Conservation (phyloP, 2,329 filamentous ascomycete genomes). For the Talaromyces sp. region DNA sequence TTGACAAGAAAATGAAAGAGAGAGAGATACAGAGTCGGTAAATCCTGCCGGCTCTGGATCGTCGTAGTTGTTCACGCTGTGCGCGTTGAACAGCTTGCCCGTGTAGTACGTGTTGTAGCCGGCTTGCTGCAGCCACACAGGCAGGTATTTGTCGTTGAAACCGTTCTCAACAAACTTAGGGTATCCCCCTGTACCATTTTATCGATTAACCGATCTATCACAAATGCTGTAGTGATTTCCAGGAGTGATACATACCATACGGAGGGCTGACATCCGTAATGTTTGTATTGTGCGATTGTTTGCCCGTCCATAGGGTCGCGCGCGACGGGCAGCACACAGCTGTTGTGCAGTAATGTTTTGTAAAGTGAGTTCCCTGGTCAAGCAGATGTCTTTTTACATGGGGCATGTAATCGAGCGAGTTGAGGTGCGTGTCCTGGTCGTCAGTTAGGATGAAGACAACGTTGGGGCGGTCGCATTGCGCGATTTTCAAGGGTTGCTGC, state of each 20-base stretch:
- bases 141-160: conserved; percentile 65
- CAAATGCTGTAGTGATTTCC: not conserved
- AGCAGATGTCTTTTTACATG: conserved; percentile 2
- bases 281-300: conserved; percentile 5
- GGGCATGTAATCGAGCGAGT: conserved; percentile 8
- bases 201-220: not conserved
- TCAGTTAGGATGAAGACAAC: conserved; percentile 3
- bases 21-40: conserved; percentile 45
- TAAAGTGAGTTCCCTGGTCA: conserved; percentile 5
- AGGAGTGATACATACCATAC: conserved; percentile 1
- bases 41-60: conserved; percentile 58
- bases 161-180: conserved; percentile 66
- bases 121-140: conserved; percentile 65
- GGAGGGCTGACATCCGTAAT: conserved; percentile 5
- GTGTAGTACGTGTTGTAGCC: conserved; percentile 71
- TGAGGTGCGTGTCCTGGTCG: conserved; percentile 4
- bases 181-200: conserved; percentile 42
- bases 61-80: conserved; percentile 59
- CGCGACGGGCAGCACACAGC: conserved; percentile 8
- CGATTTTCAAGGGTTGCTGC: not conserved
- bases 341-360: conserved; percentile 6
- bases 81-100: conserved; percentile 67
- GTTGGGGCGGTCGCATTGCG: not conserved
- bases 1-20: not conserved
- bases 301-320: conserved; percentile 8